Percentiles rank a stretch among this genome's conserved stretches.
Conservation (phyloP, 2,329 filamentous ascomycete genomes). For the Fusarium pseudoanthophilum region DNA sequence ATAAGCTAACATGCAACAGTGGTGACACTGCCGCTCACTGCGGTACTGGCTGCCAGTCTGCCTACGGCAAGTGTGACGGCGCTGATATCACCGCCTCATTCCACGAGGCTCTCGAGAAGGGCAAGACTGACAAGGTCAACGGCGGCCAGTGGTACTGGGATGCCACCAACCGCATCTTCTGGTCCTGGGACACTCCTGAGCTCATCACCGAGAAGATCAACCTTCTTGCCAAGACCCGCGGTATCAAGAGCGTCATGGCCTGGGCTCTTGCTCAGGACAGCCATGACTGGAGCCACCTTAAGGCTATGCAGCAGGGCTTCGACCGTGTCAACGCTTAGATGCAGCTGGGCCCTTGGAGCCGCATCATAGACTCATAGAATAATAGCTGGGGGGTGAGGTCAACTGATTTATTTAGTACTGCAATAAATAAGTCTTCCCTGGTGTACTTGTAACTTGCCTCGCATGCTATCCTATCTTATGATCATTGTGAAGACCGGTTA, state of each 20-base stretch:
- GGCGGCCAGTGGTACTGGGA: conserved; percentile 68
- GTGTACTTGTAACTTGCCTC: too few relatives aligned
- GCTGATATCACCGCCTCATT: conserved; percentile 48
- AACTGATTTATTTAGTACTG: neutral
- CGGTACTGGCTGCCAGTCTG: conserved; percentile 33
- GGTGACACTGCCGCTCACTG: conserved; percentile 37
- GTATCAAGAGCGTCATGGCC: conserved; percentile 62
- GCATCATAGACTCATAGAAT: neutral
- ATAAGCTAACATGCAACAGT: neutral
- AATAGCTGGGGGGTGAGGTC: neutral
- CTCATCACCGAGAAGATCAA: conserved; percentile 60
- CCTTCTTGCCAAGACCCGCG: conserved; percentile 52
- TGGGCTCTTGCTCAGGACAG: conserved; percentile 65
- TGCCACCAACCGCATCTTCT: conserved; percentile 56
- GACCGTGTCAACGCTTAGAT: neutral
- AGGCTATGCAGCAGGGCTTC: conserved; percentile 51
- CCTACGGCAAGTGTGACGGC: conserved; percentile 34
- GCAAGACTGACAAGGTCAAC: conserved; percentile 57
- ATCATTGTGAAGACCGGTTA: too few relatives aligned
- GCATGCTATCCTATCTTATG: too few relatives aligned
- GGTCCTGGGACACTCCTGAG: conserved; percentile 66
- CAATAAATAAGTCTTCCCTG: neutral
- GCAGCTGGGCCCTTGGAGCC: neutral
- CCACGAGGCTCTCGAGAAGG: conserved; percentile 53
- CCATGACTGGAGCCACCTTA: conserved; percentile 55